Conservation (phyloP, 805 yeast genomes). For the Nakazawaea laoshanensis region DNA sequence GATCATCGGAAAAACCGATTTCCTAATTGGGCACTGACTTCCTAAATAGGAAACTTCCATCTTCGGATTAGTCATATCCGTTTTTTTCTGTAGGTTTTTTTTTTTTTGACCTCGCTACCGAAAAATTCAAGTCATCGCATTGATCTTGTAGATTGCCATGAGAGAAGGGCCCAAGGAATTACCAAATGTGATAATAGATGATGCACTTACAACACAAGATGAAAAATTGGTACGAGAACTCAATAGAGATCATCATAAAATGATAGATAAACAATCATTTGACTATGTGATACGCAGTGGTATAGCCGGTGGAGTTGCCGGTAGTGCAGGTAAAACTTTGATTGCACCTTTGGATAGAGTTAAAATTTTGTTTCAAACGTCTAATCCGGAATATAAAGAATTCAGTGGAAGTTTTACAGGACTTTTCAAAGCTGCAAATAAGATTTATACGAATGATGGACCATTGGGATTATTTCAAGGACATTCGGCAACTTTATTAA, state of each 20-base stretch:
- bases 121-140: too few species aligned
- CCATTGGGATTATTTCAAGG: slow-evolving; percentile 83
- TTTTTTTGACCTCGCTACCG: neutral
- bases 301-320: slow-evolving; percentile 91
- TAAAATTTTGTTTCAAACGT: slow-evolving; percentile 90
- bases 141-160: too few species aligned
- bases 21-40: too few species aligned
- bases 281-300: slow-evolving; percentile 83
- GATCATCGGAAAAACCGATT: too few species aligned
- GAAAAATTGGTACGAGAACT: slow-evolving; percentile 6
- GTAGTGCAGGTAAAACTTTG: slow-evolving; percentile 90
- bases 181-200: slow-evolving; percentile 7
- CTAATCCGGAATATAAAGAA: slow-evolving; percentile 79
- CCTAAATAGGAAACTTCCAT: too few species aligned
- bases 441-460: slow-evolving; percentile 67
- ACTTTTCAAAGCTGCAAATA: slow-evolving; percentile 58
- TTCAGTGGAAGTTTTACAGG: slow-evolving; percentile 79
- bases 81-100: neutral
- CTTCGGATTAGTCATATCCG: too few species aligned
- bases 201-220: slow-evolving; percentile 5
- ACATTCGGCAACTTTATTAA: slow-evolving; percentile 83
- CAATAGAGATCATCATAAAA: slow-evolving; percentile 8
- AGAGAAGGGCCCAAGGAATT: neutral
- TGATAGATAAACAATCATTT: slow-evolving; percentile 59
- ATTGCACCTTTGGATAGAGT: slow-evolving; percentile 95